Conservation (phyloP, 1,139 yeast species). For the Sugiyamaella neomexicana region DNA sequence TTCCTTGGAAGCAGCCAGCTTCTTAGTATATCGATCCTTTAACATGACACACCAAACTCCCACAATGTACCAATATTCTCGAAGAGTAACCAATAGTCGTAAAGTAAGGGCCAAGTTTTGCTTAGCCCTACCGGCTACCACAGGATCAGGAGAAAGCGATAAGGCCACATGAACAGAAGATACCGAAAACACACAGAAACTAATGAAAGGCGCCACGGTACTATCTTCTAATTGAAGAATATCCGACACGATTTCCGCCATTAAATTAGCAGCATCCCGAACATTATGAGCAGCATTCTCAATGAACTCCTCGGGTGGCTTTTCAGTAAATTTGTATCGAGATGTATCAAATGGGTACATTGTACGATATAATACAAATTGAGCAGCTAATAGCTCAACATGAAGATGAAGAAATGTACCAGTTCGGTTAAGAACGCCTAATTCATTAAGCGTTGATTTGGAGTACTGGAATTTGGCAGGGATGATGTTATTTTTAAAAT, state of each 20-base stretch:
- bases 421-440: constrained; percentile 28
- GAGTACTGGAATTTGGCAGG: constrained; percentile 33
- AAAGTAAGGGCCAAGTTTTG: constrained; percentile 39
- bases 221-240: constrained; percentile 37
- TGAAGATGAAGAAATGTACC: constrained; percentile 36
- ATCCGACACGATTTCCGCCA: constrained; percentile 38
- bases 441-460: constrained; percentile 25
- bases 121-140: constrained; percentile 37
- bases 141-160: constrained; percentile 38
- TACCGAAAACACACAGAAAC: constrained; percentile 41
- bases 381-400: constrained; percentile 30
- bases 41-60: constrained; percentile 42
- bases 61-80: constrained; percentile 41
- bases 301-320: constrained; percentile 36
- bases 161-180: constrained; percentile 42
- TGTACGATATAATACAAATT: constrained; percentile 32
- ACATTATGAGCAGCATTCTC: constrained; percentile 35
- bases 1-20: constrained; percentile 1
- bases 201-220: constrained; percentile 42
- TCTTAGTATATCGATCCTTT: constrained; percentile 36
- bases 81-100: constrained; percentile 37
- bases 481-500: constrained; percentile 18
- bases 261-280: constrained; percentile 39
- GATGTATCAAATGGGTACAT: constrained; percentile 29
- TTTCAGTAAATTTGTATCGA: constrained; percentile 19